Conservation (phyloP, 495 filamentous ascomycete species). For the Daldinia bambusicola region DNA sequence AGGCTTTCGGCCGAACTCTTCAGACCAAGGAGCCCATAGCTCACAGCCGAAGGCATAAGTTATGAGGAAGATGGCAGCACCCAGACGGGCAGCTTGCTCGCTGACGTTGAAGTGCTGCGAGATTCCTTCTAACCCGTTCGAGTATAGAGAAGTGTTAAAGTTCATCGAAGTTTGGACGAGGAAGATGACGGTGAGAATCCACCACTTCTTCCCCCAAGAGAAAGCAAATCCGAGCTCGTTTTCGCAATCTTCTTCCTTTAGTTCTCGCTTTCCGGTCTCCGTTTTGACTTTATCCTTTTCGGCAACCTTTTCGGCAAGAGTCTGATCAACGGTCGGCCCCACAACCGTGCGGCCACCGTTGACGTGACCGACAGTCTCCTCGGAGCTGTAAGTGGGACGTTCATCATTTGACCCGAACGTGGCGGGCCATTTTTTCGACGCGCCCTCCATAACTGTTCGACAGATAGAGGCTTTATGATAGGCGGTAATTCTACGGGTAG, state of each 20-base stretch:
- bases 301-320: slow-evolving; percentile 27
- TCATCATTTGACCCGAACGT: slow-evolving; percentile 36
- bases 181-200: slow-evolving; percentile 77
- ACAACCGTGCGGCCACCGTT: slow-evolving; percentile 20
- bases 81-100: slow-evolving; percentile 70
- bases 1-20: slow-evolving; percentile 80
- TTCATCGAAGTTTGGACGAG: slow-evolving; percentile 85
- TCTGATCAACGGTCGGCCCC: slow-evolving; percentile 28
- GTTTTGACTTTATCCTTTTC: slow-evolving; percentile 41
- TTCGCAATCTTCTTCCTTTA: slow-evolving; percentile 71
- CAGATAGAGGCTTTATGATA: not conserved
- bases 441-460: slow-evolving; percentile 30
- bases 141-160: slow-evolving; percentile 80
- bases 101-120: slow-evolving; percentile 70
- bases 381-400: slow-evolving; percentile 41
- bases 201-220: slow-evolving; percentile 77
- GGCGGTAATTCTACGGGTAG: not conserved
- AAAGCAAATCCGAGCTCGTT: slow-evolving; percentile 73
- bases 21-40: slow-evolving; percentile 84
- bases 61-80: slow-evolving; percentile 77
- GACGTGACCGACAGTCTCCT: slow-evolving; percentile 40
- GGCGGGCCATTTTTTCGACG: slow-evolving; percentile 34
- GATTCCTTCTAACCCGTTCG: slow-evolving; percentile 70
- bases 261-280: slow-evolving; percentile 59
- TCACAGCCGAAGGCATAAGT: slow-evolving; percentile 83